phyloP scores from a whole-genome alignment of 306 rosid species.

The Prunus padus region DNA sequence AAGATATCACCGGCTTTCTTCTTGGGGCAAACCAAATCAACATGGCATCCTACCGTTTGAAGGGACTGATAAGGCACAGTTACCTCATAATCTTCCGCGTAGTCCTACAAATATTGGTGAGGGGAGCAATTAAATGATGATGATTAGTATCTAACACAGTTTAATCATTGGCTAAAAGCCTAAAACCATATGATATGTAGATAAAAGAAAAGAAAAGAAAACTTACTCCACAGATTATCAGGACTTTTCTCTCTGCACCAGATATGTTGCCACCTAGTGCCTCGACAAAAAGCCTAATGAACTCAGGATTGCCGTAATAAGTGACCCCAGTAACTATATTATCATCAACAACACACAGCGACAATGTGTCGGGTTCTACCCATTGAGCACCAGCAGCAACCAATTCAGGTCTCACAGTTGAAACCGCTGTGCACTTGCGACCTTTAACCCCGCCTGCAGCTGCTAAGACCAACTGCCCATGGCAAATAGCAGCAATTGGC shows the following conservation, averaged over 20 bases:
- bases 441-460: slow-evolving; percentile 69
- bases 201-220: background rate
- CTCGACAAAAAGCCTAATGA: slow-evolving; percentile 54
- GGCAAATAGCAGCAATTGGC: slow-evolving; percentile 72
- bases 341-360: slow-evolving; percentile 62
- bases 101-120: slow-evolving; percentile 51
- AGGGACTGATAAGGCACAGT: slow-evolving; percentile 82
- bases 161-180: background rate
- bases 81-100: slow-evolving; percentile 88
- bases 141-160: background rate
- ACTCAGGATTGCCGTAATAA: slow-evolving; percentile 59
- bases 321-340: slow-evolving; percentile 56
- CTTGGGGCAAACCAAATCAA: slow-evolving; percentile 78
- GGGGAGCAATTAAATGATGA: background rate
- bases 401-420: slow-evolving; percentile 51
- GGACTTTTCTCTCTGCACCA: slow-evolving; percentile 56
- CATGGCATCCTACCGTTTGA: slow-evolving; percentile 83
- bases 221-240: slow-evolving; percentile 86
- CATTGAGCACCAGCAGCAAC: slow-evolving; percentile 79
- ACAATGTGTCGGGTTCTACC: slow-evolving; percentile 66
- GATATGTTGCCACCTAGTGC: slow-evolving; percentile 70
- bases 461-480: slow-evolving; percentile 75
- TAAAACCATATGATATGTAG: too few species aligned
- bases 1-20: slow-evolving; percentile 79
- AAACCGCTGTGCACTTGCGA: slow-evolving; percentile 62